These are phyloP conservation scores for Candida saitoana DNA, from an alignment of 805 yeast species.

Conservation along the genomic window DNA sequence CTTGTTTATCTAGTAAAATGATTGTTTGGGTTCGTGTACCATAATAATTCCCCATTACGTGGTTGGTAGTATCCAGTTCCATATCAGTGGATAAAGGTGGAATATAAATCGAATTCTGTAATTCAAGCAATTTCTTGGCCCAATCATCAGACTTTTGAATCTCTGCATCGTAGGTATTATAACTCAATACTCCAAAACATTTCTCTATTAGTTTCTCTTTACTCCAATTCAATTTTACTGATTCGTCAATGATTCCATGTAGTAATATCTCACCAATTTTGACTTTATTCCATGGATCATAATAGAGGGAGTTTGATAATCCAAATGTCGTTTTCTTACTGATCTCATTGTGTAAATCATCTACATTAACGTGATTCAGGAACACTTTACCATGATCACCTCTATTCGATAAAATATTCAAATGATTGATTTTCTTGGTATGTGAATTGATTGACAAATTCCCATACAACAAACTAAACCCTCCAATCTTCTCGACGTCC, in stretches of 20 bases:
- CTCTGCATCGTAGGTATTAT: constrained; percentile 30
- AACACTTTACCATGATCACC: constrained; percentile 38
- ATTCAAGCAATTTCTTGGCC: constrained; percentile 29
- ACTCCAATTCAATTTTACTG: constrained; percentile 13
- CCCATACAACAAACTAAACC: constrained; percentile 61
- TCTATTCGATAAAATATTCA: constrained; percentile 49
- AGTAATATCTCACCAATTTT: constrained; percentile 40
- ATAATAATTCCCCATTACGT: constrained; percentile 51
- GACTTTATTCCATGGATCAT: constrained; percentile 76
- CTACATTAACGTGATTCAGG: constrained; percentile 14
- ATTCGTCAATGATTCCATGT: constrained; percentile 15
- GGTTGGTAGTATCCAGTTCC: constrained; percentile 7
- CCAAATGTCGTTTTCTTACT: constrained; percentile 43
- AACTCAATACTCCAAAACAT: constrained; percentile 53
- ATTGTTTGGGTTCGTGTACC: constrained; percentile 90
- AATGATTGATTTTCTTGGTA: constrained; percentile 25
- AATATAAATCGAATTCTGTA: constrained; percentile 61
- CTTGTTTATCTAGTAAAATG: constrained; percentile 53
- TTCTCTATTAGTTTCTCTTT: constrained; percentile 44
- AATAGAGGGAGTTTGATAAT: constrained; percentile 62
- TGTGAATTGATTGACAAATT: constrained; percentile 24
- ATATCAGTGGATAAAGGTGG: constrained; percentile 52
- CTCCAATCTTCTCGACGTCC: constrained; percentile 45
- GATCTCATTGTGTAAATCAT: constrained; percentile 15
- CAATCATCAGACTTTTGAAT: constrained; percentile 11